phyloP scores from a whole-genome alignment of 208 protist species.

The Leishmania major region DNA sequence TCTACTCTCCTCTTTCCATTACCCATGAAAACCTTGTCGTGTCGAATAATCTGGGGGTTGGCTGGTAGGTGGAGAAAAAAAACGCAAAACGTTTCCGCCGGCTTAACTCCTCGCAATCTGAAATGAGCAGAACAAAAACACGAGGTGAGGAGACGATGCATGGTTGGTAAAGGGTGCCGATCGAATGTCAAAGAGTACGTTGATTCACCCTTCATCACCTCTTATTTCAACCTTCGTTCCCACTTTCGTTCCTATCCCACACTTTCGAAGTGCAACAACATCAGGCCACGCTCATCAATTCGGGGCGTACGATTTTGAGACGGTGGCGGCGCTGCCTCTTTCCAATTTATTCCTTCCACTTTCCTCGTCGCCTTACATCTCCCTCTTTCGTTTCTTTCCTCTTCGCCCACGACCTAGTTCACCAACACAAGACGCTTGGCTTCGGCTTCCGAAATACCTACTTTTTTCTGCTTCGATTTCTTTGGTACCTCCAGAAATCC shows the following conservation, averaged over 20 bases:
- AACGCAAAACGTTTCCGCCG: no score
- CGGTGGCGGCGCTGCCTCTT: background rate
- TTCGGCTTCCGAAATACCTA: background rate
- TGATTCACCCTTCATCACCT: background rate
- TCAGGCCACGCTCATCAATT: background rate
- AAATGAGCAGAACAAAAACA: background rate
- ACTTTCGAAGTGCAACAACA: background rate
- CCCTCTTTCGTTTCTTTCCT: background rate
- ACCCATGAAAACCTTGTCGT: background rate
- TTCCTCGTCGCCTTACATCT: background rate
- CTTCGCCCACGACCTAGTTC: background rate
- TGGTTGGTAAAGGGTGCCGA: background rate
- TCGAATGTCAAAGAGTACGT: background rate
- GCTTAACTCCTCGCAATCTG: no score
- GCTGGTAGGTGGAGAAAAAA: background rate
- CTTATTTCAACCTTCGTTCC: background rate
- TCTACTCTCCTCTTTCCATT: background rate
- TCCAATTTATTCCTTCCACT: background rate
- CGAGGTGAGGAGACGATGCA: background rate
- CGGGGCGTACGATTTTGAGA: background rate
- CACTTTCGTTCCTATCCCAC: no score
- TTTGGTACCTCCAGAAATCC: background rate
- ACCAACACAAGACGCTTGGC: background rate
- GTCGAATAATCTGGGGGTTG: background rate
- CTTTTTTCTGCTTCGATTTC: no score